Evolutionary conservation across 2,329 filamentous ascomycete species (phyloP).

Genomic region (Exophiala viscosa): DNA sequence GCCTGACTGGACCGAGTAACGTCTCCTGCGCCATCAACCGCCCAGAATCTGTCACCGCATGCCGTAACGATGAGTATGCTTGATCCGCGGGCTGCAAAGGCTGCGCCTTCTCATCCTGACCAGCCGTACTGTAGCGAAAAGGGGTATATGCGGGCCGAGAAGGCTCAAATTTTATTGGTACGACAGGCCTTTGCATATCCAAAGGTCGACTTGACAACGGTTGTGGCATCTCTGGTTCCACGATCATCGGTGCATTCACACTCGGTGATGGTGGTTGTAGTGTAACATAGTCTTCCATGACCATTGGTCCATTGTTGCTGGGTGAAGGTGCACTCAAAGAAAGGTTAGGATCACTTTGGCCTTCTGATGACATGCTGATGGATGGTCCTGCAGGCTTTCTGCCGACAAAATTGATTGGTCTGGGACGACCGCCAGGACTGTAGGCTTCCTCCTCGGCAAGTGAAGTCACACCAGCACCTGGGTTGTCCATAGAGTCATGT

Average conservation of each 20-base stretch:
- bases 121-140: conserved; percentile 43
- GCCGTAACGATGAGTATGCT: conserved; percentile 46
- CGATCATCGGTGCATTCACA: conserved; percentile 20
- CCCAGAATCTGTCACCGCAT: conserved; percentile 43
- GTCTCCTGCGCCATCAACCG: conserved; percentile 39
- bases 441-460: conserved; percentile 38
- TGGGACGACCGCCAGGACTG: conserved; percentile 53
- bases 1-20: conserved; percentile 21
- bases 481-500: background rate
- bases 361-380: background rate
- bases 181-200: conserved; percentile 11
- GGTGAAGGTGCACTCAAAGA: conserved; percentile 18
- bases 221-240: conserved; percentile 4
- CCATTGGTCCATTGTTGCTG: conserved; percentile 28
- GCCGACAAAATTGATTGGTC: conserved; percentile 30
- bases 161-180: conserved; percentile 33
- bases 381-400: background rate
- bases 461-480: conserved; percentile 10
- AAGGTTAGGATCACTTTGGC: conserved; percentile 22
- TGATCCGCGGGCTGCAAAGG: conserved; percentile 43
- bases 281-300: conserved; percentile 27
- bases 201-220: conserved; percentile 4
- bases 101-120: conserved; percentile 38
- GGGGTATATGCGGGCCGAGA: conserved; percentile 43
- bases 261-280: conserved; percentile 24